phyloP scores from a whole-genome alignment of 139 green algal species.

The Chlamydomonas sphaeroides region DNA sequence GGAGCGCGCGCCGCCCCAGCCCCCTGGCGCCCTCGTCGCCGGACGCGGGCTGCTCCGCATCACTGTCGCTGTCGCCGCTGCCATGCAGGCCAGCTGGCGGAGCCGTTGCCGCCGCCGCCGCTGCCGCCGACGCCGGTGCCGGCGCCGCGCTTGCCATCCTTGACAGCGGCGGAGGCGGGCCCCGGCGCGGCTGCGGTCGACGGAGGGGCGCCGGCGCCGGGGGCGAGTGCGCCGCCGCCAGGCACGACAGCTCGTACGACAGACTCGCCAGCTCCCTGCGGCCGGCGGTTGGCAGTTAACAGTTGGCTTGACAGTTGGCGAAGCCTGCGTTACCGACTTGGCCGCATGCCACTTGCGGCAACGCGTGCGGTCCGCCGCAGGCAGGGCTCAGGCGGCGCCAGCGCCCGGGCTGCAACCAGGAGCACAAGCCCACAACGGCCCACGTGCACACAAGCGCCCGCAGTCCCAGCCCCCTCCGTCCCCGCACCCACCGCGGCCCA shows the following conservation, averaged over 20 bases:
- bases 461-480: no score
- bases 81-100: no score
- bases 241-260: conserved; percentile 7
- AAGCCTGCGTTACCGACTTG: no score
- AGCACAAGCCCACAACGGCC: neutral
- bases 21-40: neutral
- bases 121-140: neutral
- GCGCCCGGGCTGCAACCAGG: neutral
- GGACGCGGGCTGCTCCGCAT: neutral
- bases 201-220: no score
- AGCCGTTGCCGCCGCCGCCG: no score
- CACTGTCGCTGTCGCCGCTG: no score
- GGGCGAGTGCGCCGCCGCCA: neutral
- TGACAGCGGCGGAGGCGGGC: neutral
- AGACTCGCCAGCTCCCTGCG: neutral
- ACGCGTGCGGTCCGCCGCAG: no score
- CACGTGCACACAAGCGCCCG: neutral
- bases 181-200: neutral
- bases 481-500: neutral
- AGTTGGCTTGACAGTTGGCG: no score
- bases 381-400: no score
- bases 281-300: neutral
- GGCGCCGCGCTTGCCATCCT: neutral
- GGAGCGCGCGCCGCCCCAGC: neutral
- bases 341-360: no score